Conservation (phyloP, 2,329 filamentous ascomycete genomes). For the Neophaeococcomyces aloes region DNA sequence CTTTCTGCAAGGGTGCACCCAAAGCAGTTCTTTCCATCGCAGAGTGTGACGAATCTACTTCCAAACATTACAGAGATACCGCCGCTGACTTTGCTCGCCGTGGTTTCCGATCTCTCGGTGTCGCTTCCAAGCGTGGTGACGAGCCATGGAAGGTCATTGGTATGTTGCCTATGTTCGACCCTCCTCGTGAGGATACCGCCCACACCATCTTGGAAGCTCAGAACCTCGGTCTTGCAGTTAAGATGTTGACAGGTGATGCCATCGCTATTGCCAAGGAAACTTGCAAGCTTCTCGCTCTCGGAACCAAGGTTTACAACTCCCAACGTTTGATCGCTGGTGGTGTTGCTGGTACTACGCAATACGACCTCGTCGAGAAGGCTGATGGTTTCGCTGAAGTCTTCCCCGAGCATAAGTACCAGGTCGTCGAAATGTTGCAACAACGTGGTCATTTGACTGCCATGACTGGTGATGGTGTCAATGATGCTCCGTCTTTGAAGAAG, state of each 20-base stretch:
- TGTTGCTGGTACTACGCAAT: constrained; percentile 87
- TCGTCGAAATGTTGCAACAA: constrained; percentile 86
- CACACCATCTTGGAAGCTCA: constrained; percentile 87
- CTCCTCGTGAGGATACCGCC: constrained; percentile 79
- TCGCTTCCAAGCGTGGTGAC: constrained; percentile 78
- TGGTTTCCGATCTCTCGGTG: constrained; percentile 88
- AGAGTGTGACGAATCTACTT: constrained; percentile 55
- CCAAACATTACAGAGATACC: constrained; percentile 73
- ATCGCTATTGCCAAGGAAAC: constrained; percentile 89
- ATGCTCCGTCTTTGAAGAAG: constrained; percentile 85
- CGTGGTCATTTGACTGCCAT: constrained; percentile 90
- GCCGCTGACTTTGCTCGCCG: constrained; percentile 83
- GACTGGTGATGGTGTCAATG: constrained; percentile 94
- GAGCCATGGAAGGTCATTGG: constrained; percentile 87
- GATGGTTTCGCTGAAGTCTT: constrained; percentile 93
- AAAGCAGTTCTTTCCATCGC: constrained; percentile 63
- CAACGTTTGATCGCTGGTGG: constrained; percentile 80
- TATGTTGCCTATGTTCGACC: constrained; percentile 90
- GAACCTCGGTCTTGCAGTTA: constrained; percentile 76
- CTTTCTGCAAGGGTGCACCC: constrained; percentile 83
- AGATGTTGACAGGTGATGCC: constrained; percentile 93
- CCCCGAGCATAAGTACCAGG: constrained; percentile 90
- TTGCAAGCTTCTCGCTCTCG: constrained; percentile 79
- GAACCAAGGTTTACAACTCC: constrained; percentile 88
- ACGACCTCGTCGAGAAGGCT: constrained; percentile 89